Evolutionary conservation across 2,329 filamentous ascomycete species (phyloP), one percentile per base, ranked within the genome.

Genomic region (Claviceps lovelessii): DNA sequence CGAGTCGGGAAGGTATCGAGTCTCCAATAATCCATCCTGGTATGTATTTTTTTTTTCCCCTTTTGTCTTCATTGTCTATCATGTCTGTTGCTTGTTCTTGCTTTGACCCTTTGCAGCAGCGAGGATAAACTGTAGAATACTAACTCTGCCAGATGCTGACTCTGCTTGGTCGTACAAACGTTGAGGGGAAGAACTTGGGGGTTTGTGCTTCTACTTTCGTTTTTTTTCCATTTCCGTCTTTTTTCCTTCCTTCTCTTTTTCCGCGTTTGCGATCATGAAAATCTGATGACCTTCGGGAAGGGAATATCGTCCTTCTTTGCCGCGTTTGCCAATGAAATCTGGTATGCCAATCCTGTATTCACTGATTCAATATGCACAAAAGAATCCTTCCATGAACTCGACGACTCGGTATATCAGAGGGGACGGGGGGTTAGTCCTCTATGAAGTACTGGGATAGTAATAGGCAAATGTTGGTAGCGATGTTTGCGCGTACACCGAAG

Each of bases 11-110:
- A 62, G 63, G 67, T 19, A 72, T 79, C 11, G 58, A 65, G 37
- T 65, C 63, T 13, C 73, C 73, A 0, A 53, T 62, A 47, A 65
- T 78, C 13, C 73, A 79, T 61, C 63, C 65, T 19, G 71, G 70
- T 69, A 56, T 56, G 67, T 59, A 4, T 6, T 31, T 49, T 10
- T 35, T 31, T 11, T 9, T 33, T 11, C 28, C 8, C 11, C 17
- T 4, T 47, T n/a, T 47, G 7, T 46, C 2, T 42, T 37, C 17
- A 15, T 31, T 23, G 15, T 17, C 15, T 19, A 19, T 44, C 4
- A 13, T 11, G 10, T 45, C 7, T 23, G 23, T 23, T 23, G 2
- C 23, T 23, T 23, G 23, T 23, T 23, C 2, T 23, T 23, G 23
- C 23, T 23, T 23, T 23, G 23, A 23, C 23, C 3, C 9, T 45